Conservation (phyloP, 768 basidiomycete genomes). For the Tricholoma matsutake region DNA sequence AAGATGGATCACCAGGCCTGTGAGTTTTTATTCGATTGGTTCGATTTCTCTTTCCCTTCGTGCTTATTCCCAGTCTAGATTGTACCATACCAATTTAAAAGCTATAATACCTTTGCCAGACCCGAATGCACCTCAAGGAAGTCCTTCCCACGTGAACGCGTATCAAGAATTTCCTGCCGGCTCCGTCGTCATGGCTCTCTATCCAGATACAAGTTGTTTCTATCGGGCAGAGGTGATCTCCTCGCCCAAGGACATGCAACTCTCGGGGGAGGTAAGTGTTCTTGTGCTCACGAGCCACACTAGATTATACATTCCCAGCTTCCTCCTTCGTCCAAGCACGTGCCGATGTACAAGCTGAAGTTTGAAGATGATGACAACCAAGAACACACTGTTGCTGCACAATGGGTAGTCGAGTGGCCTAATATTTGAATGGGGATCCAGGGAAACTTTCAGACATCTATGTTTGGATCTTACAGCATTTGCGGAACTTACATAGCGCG, state of each 20-base stretch:
- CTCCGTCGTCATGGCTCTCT: conserved; percentile 81
- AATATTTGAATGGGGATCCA: conserved; percentile 20
- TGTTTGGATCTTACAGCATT: not conserved
- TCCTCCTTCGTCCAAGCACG: conserved; percentile 43
- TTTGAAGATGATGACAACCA: conserved; percentile 90
- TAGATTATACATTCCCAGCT: conserved; percentile 17
- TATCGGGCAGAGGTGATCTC: conserved; percentile 82
- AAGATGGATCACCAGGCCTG: conserved; percentile 71
- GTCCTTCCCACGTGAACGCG: conserved; percentile 59
- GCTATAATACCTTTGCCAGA: conserved; percentile 82
- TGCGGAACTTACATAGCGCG: too few species aligned
- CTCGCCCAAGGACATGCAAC: conserved; percentile 46
- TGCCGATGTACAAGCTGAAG: conserved; percentile 70
- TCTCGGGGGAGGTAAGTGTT: conserved; percentile 31
- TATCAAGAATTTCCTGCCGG: conserved; percentile 73
- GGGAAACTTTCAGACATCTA: not conserved
- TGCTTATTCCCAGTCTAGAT: conserved; percentile 32
- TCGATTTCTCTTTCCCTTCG: not conserved
- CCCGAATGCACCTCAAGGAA: conserved; percentile 52
- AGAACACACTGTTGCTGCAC: conserved; percentile 71
- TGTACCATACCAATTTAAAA: conserved; percentile 66
- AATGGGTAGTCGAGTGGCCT: conserved; percentile 83
- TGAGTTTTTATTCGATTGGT: conserved; percentile 23
- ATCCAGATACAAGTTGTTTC: conserved; percentile 89
- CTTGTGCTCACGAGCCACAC: not conserved